Evolutionary conservation across 345 rosid species (phyloP), one percentile per base, ranked within the genome.

Genomic region (Tarenaya hassleriana): DNA sequence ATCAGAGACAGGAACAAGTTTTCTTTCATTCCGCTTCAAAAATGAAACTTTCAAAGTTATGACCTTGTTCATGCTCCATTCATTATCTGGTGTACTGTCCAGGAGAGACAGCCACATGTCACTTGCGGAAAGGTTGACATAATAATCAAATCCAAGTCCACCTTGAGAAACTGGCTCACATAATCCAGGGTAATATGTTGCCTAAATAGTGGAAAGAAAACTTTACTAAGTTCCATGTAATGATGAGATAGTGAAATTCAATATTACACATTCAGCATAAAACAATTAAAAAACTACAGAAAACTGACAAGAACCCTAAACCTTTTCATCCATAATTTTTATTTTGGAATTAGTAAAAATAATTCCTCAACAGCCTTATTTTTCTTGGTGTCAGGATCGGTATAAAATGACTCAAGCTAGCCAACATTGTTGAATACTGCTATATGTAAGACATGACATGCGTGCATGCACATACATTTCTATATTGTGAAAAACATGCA

Each of bases 41-140:
- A 48, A 31, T 31, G 53, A 50, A 60, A 59, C 39, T 58, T 24
- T 47, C 53, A 47, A 31, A 53, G 43, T 46, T 15, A 62, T 41
- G 66, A 87, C 96, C 98, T 91, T 87, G 77, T 66, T 84, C 98
- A 87, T 91, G 76, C 78, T 91, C 98, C 98, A 87, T 38, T 84
- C 88, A 19, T 58, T 72, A 49, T 78, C 95, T 4, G 95, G 86
- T 58, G 73, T 55, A 53, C 67, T 64, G 62, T 84, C 80, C 59
- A 87, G 78, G 62, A 78, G 76, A 65, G 96, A 82, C 51, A 50
- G 66, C 98, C 98, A 91, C 98, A 91, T 87, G 65, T 87, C 96
- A 52, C 96, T 47, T 27, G 79, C 88, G 65, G 98, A 84, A 48
- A 82, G 70, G 68, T 91, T 91, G 62, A 84, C 90, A 59, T 78